phyloP scores from a whole-genome alignment of 345 rosid genomes.

The Streptanthus diversifolius region DNA sequence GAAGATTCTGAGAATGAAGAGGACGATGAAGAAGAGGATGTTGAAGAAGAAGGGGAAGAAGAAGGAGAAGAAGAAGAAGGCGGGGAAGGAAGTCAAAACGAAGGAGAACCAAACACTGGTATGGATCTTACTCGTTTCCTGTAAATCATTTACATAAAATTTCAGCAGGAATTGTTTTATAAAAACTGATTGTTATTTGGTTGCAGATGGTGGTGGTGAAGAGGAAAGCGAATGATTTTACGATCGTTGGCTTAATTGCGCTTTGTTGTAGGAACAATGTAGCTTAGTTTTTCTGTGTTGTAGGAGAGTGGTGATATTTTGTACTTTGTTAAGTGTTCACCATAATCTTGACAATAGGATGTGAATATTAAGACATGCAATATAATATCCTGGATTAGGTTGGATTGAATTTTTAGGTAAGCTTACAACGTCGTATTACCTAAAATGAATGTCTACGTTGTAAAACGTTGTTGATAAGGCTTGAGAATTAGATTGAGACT shows the following conservation, averaged over 20 bases:
- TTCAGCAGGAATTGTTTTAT: neutral
- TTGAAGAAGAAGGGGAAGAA: slow-evolving; percentile 6
- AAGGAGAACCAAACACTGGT: slow-evolving; percentile 23
- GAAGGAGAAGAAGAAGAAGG: slow-evolving; percentile 29
- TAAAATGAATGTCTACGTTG: no score
- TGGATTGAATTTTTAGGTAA: neutral
- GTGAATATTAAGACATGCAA: neutral
- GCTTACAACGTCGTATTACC: no score
- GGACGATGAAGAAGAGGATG: slow-evolving; percentile 30
- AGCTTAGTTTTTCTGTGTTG: neutral
- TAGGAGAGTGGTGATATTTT: slow-evolving; percentile 4
- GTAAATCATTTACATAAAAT: neutral
- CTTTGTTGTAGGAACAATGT: slow-evolving; percentile 6
- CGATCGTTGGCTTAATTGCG: neutral
- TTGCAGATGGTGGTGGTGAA: slow-evolving; percentile 22
- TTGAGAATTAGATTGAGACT: no score
- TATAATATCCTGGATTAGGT: neutral
- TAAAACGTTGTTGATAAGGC: no score
- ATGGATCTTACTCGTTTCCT: neutral
- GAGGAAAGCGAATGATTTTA: slow-evolving; percentile 6
- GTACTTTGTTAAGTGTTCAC: neutral
- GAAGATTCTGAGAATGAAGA: slow-evolving; percentile 40
- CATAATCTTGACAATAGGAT: neutral
- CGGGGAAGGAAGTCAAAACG: neutral
- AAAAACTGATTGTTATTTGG: neutral